These are phyloP conservation scores for Salvia rosmarinus DNA, from an alignment of 257 asterid genomes.

Conservation along the genomic window DNA sequence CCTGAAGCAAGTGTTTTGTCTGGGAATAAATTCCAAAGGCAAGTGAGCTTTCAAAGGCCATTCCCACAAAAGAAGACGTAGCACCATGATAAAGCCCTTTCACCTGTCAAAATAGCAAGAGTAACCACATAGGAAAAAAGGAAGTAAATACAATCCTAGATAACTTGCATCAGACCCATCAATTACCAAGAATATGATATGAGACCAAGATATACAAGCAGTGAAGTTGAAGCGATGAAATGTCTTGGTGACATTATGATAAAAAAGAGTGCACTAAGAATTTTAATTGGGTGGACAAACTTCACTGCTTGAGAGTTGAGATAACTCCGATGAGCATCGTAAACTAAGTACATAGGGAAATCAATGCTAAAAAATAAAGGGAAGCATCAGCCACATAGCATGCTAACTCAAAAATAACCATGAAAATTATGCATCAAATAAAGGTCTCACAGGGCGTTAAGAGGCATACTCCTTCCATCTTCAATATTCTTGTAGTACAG, in stretches of 20 bases:
- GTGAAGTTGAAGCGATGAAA: slow-evolving; percentile 12
- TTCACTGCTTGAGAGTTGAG: slow-evolving; percentile 25
- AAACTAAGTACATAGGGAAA: slow-evolving; percentile 1
- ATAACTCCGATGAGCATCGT: slow-evolving; percentile 9
- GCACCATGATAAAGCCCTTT: slow-evolving; percentile 94
- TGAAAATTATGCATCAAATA: slow-evolving; percentile 26
- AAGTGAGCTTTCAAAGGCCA: slow-evolving; percentile 95
- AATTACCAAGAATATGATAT: slow-evolving; percentile 21
- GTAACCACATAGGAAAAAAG: slow-evolving; percentile 13
- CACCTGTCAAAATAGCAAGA: slow-evolving; percentile 54
- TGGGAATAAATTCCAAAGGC: slow-evolving; percentile 92
- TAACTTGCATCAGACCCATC: slow-evolving; percentile 23
- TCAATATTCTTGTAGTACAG: slow-evolving; percentile 76
- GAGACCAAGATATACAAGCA: slow-evolving; percentile 1
- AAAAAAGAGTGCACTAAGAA: neutral
- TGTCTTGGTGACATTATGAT: slow-evolving; percentile 5
- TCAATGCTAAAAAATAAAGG: neutral
- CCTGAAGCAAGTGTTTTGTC: slow-evolving; percentile 79
- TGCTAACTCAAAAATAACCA: slow-evolving; percentile 17
- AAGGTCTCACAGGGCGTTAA: slow-evolving; percentile 37
- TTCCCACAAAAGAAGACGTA: slow-evolving; percentile 84
- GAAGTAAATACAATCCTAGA: neutral
- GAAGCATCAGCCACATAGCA: slow-evolving; percentile 8
- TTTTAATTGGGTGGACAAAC: slow-evolving; percentile 14
- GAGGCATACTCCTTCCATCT: slow-evolving; percentile 87